Percentiles rank a stretch among this genome's conserved stretches.
Conservation (phyloP, 306 rosid species). For the Phaseolus lunatus region DNA sequence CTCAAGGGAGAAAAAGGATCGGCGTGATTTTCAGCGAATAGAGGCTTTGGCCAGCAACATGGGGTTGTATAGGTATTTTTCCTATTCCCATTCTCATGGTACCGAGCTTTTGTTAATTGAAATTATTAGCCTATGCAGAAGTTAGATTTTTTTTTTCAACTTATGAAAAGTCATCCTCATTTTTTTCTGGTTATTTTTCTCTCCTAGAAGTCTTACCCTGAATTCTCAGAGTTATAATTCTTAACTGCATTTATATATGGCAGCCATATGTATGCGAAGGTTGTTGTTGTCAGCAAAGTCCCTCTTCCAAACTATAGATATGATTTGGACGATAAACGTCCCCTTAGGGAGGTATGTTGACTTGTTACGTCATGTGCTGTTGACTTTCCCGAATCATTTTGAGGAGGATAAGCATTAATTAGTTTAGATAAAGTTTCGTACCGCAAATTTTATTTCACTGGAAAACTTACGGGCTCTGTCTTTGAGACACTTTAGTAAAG, state of each 20-base stretch:
- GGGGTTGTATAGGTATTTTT: slow-evolving; percentile 73
- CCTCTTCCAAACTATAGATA: slow-evolving; percentile 87
- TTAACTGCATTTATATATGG: slow-evolving; percentile 33
- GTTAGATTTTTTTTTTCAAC: too few species aligned
- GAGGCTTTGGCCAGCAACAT: slow-evolving; percentile 68
- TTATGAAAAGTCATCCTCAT: too few species aligned
- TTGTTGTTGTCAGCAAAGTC: slow-evolving; percentile 76
- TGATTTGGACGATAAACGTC: slow-evolving; percentile 82
- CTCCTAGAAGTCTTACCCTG: too few species aligned
- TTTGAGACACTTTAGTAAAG: slow-evolving; percentile 34
- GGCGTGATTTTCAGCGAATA: slow-evolving; percentile 67
- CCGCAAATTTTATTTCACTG: slow-evolving; percentile 1
- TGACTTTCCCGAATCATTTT: slow-evolving; percentile 15
- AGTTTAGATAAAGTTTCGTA: background rate
- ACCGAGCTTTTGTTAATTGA: background rate
- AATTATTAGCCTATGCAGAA: too few species aligned
- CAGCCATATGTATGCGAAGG: slow-evolving; percentile 78
- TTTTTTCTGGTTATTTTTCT: too few species aligned
- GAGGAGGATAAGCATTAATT: background rate
- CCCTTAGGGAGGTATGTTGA: slow-evolving; percentile 73
- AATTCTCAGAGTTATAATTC: slow-evolving; percentile 12
- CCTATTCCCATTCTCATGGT: background rate
- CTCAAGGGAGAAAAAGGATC: slow-evolving; percentile 80
- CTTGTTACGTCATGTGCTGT: slow-evolving; percentile 33
- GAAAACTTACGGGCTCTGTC: background rate